These are phyloP conservation scores for Chrysopogon serrulatus DNA, from an alignment of 176 grass and related monocot species.

Conservation along the genomic window DNA sequence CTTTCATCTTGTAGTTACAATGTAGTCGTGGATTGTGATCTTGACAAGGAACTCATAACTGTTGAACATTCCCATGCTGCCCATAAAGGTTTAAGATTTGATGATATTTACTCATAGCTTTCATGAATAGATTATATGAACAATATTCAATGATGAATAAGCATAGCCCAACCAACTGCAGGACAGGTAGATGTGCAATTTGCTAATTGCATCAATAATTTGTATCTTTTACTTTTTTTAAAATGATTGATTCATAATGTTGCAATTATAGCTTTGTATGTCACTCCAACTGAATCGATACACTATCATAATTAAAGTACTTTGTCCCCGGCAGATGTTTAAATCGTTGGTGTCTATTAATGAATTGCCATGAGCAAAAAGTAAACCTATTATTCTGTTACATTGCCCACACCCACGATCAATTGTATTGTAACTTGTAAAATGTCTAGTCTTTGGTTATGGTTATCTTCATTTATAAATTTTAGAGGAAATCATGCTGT, in stretches of 20 bases:
- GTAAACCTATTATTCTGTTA: background rate
- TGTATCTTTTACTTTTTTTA: background rate
- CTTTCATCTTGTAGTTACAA: conserved; percentile 14
- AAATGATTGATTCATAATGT: background rate
- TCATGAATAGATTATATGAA: background rate
- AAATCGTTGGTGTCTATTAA: background rate
- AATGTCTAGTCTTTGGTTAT: background rate
- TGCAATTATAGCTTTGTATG: background rate
- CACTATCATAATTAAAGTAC: background rate
- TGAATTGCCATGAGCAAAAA: background rate
- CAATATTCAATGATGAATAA: background rate
- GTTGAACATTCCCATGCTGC: background rate
- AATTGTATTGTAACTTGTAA: background rate
- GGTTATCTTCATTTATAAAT: background rate
- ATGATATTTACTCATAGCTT: background rate
- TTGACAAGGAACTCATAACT: background rate
- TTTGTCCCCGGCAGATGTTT: background rate
- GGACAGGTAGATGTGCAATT: background rate
- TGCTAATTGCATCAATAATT: background rate
- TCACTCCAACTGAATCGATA: background rate
- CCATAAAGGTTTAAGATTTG: background rate
- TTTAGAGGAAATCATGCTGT: background rate
- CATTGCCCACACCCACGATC: background rate
- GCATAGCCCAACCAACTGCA: background rate
- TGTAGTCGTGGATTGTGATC: background rate